Evolutionary conservation across 1,284 basidiomycete genomes (phyloP), one percentile per base, ranked within the genome.

Genomic region (Sanghuangporus weigelae): DNA sequence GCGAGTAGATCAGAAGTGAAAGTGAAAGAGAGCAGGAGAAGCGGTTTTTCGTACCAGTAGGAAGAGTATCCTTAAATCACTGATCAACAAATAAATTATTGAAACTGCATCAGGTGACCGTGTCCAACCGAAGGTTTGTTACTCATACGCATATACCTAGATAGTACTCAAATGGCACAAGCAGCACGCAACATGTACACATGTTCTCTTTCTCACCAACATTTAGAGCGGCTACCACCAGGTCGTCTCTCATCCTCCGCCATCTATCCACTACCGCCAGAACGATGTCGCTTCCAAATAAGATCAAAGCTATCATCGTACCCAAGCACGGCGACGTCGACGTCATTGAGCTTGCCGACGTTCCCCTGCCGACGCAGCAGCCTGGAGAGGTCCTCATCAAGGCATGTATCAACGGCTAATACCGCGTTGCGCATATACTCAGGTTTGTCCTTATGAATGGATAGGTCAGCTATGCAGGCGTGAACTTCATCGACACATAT

Each of bases 401-500:
- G 80, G 90, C 91, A 70, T 23, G 5, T 35, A 38, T 7, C 12
- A 40, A 36, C 44, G 35, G 54, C 26, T 35, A 51, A 68, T 56
- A 64, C 69, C 39, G 51, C 62, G 10, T 60, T 63, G 23, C 48
- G 38, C 64, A 59, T 36, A 58, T 57, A 49, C 55, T 35, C 66
- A 23, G 7, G 3, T 3, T 23, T 87, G 68, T 90, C 14, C 35
- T n/a, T 12, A 44, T 36, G 23, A 26, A 36, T 8, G 23, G 7
- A 11, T 36, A 66, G 65, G 62, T 66, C 2, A 38, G 56, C n/a
- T 66, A 86, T 69, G 76, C 79, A 4, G 93, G 93, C n/a, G 82
- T 95, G 67, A 95, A 95, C 76, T 95, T 90, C 74, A 92, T 96
- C 71, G 94, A 96, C 74, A 93, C 89, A 3, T 92, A 92, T 74